Evolutionary conservation across 1,284 basidiomycete species (phyloP).

Genomic region (Tylopilus sp.): DNA sequence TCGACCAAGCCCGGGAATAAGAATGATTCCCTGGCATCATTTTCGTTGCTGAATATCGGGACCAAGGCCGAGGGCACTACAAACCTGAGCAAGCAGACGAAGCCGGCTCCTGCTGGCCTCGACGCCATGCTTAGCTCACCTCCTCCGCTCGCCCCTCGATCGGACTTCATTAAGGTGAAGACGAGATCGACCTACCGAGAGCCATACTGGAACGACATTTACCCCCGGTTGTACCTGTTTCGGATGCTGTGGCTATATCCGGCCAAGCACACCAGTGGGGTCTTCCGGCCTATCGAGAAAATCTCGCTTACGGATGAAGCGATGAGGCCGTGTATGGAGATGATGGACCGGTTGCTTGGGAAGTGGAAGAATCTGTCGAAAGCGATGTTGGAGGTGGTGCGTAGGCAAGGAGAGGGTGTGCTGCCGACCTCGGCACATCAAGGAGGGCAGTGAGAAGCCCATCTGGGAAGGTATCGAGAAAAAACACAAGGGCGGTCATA

Average conservation of each 20-base stretch:
- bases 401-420: conserved; percentile 35
- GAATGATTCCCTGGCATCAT: conserved; percentile 39
- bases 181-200: no score
- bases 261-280: conserved; percentile 26
- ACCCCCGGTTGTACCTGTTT: conserved; percentile 29
- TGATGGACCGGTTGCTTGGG: conserved; percentile 29
- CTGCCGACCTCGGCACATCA: conserved; percentile 40
- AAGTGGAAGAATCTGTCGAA: conserved; percentile 43
- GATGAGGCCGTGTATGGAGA: conserved; percentile 23
- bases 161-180: not conserved
- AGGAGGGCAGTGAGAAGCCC: conserved; percentile 34
- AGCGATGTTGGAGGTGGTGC: conserved; percentile 37
- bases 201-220: no score
- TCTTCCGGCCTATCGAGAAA: conserved; percentile 32
- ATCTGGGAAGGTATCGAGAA: conserved; percentile 30
- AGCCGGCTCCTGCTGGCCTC: not conserved
- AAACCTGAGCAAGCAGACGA: conserved; percentile 5
- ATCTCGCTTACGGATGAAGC: no score
- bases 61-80: conserved; percentile 3
- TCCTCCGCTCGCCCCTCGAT: no score
- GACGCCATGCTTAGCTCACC: no score
- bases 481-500: conserved; percentile 26
- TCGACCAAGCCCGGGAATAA: conserved; percentile 13
- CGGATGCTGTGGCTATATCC: no score
- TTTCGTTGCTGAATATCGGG: conserved; percentile 38